Conservation (phyloP, 495 filamentous ascomycete species). For the Penicillium turbatum region DNA sequence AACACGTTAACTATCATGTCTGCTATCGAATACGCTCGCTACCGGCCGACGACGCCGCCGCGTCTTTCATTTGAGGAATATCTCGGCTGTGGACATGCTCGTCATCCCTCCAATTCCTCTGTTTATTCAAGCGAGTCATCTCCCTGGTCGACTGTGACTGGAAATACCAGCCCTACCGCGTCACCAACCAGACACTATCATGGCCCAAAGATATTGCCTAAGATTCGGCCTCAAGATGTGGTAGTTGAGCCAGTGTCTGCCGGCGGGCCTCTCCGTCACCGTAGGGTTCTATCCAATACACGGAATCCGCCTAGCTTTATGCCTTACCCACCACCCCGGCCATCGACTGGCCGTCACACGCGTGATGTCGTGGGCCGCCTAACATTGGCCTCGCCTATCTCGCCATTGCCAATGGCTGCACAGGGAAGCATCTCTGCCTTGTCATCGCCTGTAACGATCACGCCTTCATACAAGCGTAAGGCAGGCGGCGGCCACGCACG, state of each 20-base stretch:
- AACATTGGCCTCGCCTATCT: slow-evolving; percentile 49
- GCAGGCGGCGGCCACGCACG: slow-evolving; percentile 44
- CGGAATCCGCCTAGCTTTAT: slow-evolving; percentile 47
- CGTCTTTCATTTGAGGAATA: slow-evolving; percentile 29
- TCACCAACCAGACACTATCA: slow-evolving; percentile 71
- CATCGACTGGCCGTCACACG: slow-evolving; percentile 51
- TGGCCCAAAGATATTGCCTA: slow-evolving; percentile 79
- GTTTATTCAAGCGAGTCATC: slow-evolving; percentile 66
- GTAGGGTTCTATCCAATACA: slow-evolving; percentile 54
- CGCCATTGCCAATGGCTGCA: slow-evolving; percentile 40
- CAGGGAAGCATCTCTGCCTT: slow-evolving; percentile 34
- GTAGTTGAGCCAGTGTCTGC: slow-evolving; percentile 53
- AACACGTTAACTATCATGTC: slow-evolving; percentile 36
- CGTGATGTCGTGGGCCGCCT: slow-evolving; percentile 61
- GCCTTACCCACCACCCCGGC: slow-evolving; percentile 38
- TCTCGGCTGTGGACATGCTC: slow-evolving; percentile 36
- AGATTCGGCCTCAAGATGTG: slow-evolving; percentile 83
- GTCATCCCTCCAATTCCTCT: slow-evolving; percentile 45
- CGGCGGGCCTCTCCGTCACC: slow-evolving; percentile 44
- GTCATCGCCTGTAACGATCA: slow-evolving; percentile 64
- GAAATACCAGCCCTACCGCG: slow-evolving; percentile 63
- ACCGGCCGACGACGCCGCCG: slow-evolving; percentile 47
- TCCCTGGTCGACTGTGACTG: slow-evolving; percentile 70
- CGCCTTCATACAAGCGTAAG: slow-evolving; percentile 46
- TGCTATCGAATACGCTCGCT: slow-evolving; percentile 41